Base-by-base conservation (phyloP, 1,139 yeast species). In the Geotrichum carabidarum region DNA sequence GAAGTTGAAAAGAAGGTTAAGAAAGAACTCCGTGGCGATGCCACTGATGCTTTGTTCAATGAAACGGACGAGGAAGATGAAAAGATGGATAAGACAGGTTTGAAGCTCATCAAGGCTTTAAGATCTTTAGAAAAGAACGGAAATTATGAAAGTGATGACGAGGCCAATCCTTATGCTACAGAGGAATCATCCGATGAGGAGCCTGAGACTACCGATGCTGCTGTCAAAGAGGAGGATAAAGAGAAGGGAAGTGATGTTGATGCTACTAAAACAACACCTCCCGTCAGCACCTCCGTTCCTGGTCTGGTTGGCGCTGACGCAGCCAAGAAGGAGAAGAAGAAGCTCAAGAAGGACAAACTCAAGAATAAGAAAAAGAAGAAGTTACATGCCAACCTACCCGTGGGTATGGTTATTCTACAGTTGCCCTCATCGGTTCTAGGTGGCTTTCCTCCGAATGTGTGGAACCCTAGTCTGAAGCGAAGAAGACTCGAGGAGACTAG, bases 71-170 rank as follows among this genome's bases (percentile, higher is more conserved):
- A 80, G 45, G 86, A 83, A 52, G 76, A 84, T 57, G 80, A 83
- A 27, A 86, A 86, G 66, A 88, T 90, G 50, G 96, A 91, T 70
- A 90, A 88, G 68, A 96, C 89, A 69, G 98, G 98, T 59, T 84
- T 84, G 65, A 85, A 86, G 65, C 79, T 93, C 60, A 81, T 90
- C 63, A 86, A 87, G 69, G 91, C 93, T 2, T 77, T 93, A 65
- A 83, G 86, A 61, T 85, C 89, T 63, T 82, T 94, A 48, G 99
- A 93, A 68, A 84, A 90, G 71, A 85, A 84, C 62, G 95, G 90
- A 41, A 85, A 87, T 57, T 93, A 93, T 69, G 97, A 93, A 56
- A 82, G 93, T 53, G 96, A 90, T 62, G 95, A 89, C 52, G 90
- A 84, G 43, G 75, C 77, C 43, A 88, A 89, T 66, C 97, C 97